Percentiles rank a stretch among this genome's conserved stretches.
Conservation (phyloP, 2,329 filamentous ascomycete genomes). For the Diaporthe nobilis region DNA sequence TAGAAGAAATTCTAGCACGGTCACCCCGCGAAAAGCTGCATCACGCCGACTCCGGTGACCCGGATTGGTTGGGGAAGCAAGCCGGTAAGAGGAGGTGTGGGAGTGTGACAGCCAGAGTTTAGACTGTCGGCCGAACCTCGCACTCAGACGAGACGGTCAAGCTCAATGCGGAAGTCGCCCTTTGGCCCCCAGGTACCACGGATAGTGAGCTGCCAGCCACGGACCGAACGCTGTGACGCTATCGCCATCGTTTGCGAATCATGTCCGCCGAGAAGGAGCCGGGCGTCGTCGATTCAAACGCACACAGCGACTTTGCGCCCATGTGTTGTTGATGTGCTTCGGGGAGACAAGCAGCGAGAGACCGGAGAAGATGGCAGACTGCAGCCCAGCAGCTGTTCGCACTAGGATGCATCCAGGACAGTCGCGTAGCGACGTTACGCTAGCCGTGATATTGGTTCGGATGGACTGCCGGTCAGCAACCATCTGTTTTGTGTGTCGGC, state of each 20-base stretch:
- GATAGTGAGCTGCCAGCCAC: neutral
- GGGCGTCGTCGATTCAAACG: neutral
- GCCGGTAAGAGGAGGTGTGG: slow-evolving; percentile 13
- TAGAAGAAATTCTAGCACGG: slow-evolving; percentile 19
- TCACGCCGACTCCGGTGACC: neutral
- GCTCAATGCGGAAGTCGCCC: neutral
- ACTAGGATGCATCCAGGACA: slow-evolving; percentile 1
- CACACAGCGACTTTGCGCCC: neutral
- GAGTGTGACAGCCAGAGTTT: slow-evolving; percentile 23
- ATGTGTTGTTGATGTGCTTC: too few species aligned
- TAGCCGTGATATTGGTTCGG: slow-evolving; percentile 24
- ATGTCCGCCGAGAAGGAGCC: neutral
- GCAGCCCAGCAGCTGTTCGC: neutral
- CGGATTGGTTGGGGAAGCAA: slow-evolving; percentile 30
- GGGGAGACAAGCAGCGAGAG: neutral
- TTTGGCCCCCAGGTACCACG: neutral
- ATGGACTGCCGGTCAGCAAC: slow-evolving; percentile 27
- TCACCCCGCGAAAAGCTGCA: slow-evolving; percentile 13
- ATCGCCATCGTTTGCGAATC: neutral
- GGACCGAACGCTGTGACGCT: slow-evolving; percentile 6
- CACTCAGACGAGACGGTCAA: slow-evolving; percentile 26
- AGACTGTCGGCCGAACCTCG: slow-evolving; percentile 6
- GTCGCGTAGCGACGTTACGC: neutral
- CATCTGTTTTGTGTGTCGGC: slow-evolving; percentile 8
- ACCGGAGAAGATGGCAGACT: neutral